A percentile compares a stretch with the other conserved stretches of the same genome.
These are phyloP conservation scores for Vitis cinerea DNA, from an alignment of 164 flowering plant genomes.

Conservation along the genomic window DNA sequence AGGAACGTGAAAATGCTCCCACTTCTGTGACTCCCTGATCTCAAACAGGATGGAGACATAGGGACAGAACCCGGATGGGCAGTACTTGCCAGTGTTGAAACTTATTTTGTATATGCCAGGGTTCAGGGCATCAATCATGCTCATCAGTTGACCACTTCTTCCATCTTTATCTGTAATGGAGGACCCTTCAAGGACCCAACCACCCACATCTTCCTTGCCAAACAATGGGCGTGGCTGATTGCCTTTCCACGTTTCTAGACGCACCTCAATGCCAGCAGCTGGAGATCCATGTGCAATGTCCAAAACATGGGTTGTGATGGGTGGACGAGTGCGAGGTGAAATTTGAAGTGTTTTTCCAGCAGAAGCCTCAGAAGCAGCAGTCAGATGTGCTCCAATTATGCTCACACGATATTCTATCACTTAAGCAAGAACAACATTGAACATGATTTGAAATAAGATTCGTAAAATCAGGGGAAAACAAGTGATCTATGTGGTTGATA, in stretches of 20 bases:
- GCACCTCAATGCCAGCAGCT: slow-evolving; percentile 74
- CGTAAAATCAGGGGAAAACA: neutral
- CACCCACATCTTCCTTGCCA: slow-evolving; percentile 26
- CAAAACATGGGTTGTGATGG: slow-evolving; percentile 92
- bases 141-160: slow-evolving; percentile 71
- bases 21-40: slow-evolving; percentile 65
- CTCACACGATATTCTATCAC: slow-evolving; percentile 76
- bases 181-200: slow-evolving; percentile 61
- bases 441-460: neutral
- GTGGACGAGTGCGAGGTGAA: slow-evolving; percentile 65
- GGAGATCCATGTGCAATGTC: slow-evolving; percentile 82
- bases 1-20: slow-evolving; percentile 94
- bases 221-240: slow-evolving; percentile 42
- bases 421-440: slow-evolving; percentile 15
- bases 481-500: neutral
- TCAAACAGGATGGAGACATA: slow-evolving; percentile 84
- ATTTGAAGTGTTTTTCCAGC: slow-evolving; percentile 29
- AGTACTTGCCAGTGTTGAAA: slow-evolving; percentile 81
- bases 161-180: slow-evolving; percentile 83
- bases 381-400: slow-evolving; percentile 70
- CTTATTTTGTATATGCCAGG: slow-evolving; percentile 82
- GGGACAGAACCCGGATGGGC: slow-evolving; percentile 80
- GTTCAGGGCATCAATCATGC: slow-evolving; percentile 47
- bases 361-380: slow-evolving; percentile 35
- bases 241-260: slow-evolving; percentile 68